phyloP scores from a whole-genome alignment of 1,284 basidiomycete genomes.

The Sutorius eximius region DNA sequence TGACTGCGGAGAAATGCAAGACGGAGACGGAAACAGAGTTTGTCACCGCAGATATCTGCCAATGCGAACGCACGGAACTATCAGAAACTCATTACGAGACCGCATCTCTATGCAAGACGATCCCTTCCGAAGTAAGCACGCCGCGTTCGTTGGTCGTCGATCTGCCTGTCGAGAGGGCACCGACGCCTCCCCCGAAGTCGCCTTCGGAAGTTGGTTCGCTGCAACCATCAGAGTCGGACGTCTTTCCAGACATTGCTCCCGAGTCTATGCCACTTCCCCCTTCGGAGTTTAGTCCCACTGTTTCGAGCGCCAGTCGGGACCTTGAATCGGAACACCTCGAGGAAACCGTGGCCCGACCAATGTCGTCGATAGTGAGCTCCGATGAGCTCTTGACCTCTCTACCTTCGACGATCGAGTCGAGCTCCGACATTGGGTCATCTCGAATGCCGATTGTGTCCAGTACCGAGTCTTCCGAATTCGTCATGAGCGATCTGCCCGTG shows the following conservation, averaged over 20 bases:
- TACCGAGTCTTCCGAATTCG: constrained; percentile 36
- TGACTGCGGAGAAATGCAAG: constrained; percentile 51
- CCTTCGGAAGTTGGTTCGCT: constrained; percentile 33
- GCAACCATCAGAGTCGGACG: constrained; percentile 30
- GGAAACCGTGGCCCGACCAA: constrained; percentile 7
- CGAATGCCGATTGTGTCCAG: constrained; percentile 21
- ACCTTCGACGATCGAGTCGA: constrained; percentile 26
- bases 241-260: constrained; percentile 31
- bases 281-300: constrained; percentile 38
- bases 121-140: constrained; percentile 42
- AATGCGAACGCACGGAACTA: constrained; percentile 38
- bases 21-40: constrained; percentile 51
- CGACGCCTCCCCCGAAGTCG: constrained; percentile 32
- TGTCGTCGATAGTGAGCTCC: constrained; percentile 23
- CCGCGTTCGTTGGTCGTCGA: constrained; percentile 37
- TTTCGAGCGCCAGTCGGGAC: constrained; percentile 25
- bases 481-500: constrained; percentile 26
- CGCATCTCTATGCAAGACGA: constrained; percentile 44
- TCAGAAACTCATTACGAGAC: constrained; percentile 56
- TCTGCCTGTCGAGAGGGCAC: constrained; percentile 22
- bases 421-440: constrained; percentile 26
- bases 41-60: constrained; percentile 50
- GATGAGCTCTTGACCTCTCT: constrained; percentile 26
- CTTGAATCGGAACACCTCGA: constrained; percentile 26
- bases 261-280: constrained; percentile 42